A percentile compares a stretch with the other conserved stretches of the same genome.
These are phyloP conservation scores for Pseudevernia furfuracea DNA, from an alignment of 495 filamentous ascomycete species.

Conservation along the genomic window DNA sequence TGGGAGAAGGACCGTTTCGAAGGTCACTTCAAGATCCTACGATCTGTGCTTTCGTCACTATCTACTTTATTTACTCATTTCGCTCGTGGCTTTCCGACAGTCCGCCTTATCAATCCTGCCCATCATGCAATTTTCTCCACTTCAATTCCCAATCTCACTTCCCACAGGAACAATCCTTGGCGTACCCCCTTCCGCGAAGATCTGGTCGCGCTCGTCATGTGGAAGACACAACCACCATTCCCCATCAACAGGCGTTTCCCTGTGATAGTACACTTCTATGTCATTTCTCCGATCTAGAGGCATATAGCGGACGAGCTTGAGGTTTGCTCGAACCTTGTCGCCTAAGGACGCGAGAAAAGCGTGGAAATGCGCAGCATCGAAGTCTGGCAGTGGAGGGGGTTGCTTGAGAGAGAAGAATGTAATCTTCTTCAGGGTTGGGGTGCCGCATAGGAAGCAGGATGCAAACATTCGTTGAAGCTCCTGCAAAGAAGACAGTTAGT, in stretches of 20 bases:
- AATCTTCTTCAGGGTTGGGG: not conserved
- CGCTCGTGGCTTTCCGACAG: not conserved
- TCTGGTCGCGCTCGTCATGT: not conserved
- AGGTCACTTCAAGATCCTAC: not conserved
- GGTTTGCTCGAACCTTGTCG: not conserved
- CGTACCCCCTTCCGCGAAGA: not conserved
- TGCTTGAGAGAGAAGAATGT: not conserved
- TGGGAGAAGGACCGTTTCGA: not conserved
- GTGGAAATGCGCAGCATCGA: not conserved
- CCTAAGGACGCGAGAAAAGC: not conserved
- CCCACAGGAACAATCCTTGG: not conserved
- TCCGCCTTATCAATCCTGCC: not conserved
- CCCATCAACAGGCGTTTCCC: not conserved
- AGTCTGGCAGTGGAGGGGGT: not conserved
- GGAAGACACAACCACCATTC: not conserved
- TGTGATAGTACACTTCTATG: not conserved
- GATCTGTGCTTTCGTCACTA: not conserved
- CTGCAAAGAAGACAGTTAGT: not conserved
- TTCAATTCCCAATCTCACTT: not conserved
- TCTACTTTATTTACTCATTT: not conserved
- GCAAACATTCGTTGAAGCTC: not conserved
- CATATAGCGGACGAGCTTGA: not conserved
- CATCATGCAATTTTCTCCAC: not conserved
- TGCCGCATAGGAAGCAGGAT: not conserved
- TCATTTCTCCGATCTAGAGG: not conserved